Conservation (phyloP, 2,329 filamentous ascomycete species). For the Exophiala mesophila region DNA sequence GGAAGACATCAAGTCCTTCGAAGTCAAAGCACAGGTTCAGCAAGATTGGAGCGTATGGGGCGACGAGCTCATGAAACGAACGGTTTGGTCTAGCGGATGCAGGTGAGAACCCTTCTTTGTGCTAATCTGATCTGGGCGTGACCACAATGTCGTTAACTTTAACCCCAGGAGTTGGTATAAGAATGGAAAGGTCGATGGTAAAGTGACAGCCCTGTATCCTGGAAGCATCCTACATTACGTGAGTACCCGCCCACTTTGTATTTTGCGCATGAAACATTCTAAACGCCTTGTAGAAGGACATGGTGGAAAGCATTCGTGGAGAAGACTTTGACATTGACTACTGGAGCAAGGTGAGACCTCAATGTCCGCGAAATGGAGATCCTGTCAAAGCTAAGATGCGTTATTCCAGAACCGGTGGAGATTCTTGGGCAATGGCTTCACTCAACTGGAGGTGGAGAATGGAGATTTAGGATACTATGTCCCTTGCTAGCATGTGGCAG, state of each 20-base stretch:
- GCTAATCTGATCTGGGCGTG: too few relatives aligned
- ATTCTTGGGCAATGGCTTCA: constrained; percentile 49
- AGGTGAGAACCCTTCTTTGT: too few relatives aligned
- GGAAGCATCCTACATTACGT: constrained; percentile 31
- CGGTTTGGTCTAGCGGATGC: constrained; percentile 15
- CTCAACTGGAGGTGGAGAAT: constrained; percentile 30
- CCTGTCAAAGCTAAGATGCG: neutral
- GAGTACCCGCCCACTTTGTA: too few relatives aligned
- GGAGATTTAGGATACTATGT: constrained; percentile 13
- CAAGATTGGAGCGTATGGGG: constrained; percentile 47
- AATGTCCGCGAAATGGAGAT: neutral
- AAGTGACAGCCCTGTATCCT: constrained; percentile 43
- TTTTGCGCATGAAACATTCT: too few relatives aligned
- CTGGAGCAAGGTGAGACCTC: constrained; percentile 27
- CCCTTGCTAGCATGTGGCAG: constrained; percentile 1
- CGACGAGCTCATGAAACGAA: constrained; percentile 32
- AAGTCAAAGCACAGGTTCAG: constrained; percentile 37
- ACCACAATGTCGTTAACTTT: too few relatives aligned
- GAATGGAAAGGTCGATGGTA: constrained; percentile 36
- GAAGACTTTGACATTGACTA: constrained; percentile 49
- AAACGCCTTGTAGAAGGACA: constrained; percentile 11
- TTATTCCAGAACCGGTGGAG: constrained; percentile 37
- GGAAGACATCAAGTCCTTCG: constrained; percentile 28
- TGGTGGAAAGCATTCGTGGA: constrained; percentile 28
- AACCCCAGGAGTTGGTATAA: constrained; percentile 8